Evolutionary conservation across 305 asterid species (phyloP), one percentile per base, ranked within the genome.

Genomic region (Rubia balearica): DNA sequence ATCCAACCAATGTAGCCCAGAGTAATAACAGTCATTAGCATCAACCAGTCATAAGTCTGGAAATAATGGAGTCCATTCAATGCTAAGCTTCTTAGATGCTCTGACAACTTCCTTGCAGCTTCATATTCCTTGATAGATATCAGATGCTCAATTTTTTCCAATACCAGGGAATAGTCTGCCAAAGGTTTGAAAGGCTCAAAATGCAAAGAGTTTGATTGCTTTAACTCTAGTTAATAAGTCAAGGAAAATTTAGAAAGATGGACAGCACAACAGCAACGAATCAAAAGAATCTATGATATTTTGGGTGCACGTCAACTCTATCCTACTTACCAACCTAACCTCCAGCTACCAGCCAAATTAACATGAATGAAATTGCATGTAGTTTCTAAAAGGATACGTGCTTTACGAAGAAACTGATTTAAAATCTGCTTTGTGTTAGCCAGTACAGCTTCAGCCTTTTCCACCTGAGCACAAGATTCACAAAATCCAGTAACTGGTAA

Each of bases 1-100:
- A 94, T 94, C 98, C 99, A 94, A 65, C 99, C 99, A 72, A 91
- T 81, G 80, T 94, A 94, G 78, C 99, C 98, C 65, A 91, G 89
- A 64, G 95, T 85, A 76, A 94, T 85, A 57, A 94, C 85, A 73
- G 89, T 76, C 98, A 94, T 91, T 80, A 94, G 95, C 99, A 82
- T 85, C 73, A 88, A 82, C 99, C 98, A 94, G 81, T 94, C 99
- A 72, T 94, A 94, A 27, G 98, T 91, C 76, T 94, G 98, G 80
- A 87, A 91, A 81, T 94, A 94, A 67, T 89, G 93, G 76, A 94
- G 96, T 81, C 98, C 98, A 71, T 91, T 81, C 42, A 89, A 82
- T 62, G 97, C 94, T 89, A 91, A 81, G 73, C 90, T 85, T 80
- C 97, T 88, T 67, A 94, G 92, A 66, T 86, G 77, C 85, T 89